phyloP scores from a whole-genome alignment of 1,139 yeast genomes.

The Geotrichum carabidarum region DNA sequence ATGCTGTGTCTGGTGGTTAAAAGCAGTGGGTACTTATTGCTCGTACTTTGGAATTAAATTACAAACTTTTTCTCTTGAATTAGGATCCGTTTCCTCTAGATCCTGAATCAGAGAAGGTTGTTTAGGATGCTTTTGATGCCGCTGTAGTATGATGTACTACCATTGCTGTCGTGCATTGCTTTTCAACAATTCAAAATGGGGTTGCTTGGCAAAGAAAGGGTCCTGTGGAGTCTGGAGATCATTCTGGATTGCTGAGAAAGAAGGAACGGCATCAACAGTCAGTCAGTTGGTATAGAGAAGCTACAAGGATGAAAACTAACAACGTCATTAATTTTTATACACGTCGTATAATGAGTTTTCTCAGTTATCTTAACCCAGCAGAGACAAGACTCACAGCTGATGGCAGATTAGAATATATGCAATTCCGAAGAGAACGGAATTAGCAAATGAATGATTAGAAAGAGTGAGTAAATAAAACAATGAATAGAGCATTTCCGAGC shows the following conservation, averaged over 20 bases:
- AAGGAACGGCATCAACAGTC: slow-evolving; percentile 41
- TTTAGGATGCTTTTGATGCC: slow-evolving; percentile 56
- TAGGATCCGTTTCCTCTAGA: slow-evolving; percentile 83
- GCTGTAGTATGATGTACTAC: slow-evolving; percentile 71
- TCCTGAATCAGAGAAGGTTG: slow-evolving; percentile 74
- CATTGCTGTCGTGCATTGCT: slow-evolving; percentile 83
- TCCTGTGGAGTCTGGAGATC: slow-evolving; percentile 66
- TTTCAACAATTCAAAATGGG: slow-evolving; percentile 87
- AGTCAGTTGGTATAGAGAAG: slow-evolving; percentile 21
- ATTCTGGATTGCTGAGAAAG: slow-evolving; percentile 36
- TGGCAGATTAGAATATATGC: too few species aligned
- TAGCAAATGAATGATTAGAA: too few species aligned
- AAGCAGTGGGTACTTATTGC: slow-evolving; percentile 76
- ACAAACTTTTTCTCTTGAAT: slow-evolving; percentile 61
- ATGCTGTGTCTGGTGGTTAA: slow-evolving; percentile 77
- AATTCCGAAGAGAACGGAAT: too few species aligned
- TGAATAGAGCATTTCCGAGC: too few species aligned
- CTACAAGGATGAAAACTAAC: background rate
- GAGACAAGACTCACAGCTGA: too few species aligned
- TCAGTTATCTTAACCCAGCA: too few species aligned
- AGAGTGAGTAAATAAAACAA: too few species aligned
- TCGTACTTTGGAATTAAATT: slow-evolving; percentile 64
- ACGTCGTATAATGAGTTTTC: too few species aligned
- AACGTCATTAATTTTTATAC: background rate
- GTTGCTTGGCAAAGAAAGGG: slow-evolving; percentile 65